Conservation (phyloP, 1,284 basidiomycete genomes). For the Trichosporon coremiiforme region DNA sequence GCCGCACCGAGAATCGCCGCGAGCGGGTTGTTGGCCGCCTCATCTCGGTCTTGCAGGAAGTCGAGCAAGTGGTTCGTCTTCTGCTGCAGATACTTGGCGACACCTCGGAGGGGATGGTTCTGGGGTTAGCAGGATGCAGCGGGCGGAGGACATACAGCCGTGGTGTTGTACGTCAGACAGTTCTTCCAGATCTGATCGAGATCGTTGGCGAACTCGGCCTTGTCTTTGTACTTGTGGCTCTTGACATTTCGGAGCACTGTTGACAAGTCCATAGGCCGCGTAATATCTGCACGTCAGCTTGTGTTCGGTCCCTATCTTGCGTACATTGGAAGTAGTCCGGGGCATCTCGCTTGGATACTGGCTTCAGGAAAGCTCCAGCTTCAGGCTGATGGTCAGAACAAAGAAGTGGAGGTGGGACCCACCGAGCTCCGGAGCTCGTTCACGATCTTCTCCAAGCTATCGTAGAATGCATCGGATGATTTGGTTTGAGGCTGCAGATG, state of each 20-base stretch:
- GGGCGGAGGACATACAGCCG: conserved; percentile 65
- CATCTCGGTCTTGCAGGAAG: conserved; percentile 84
- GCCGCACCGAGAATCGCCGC: conserved; percentile 25
- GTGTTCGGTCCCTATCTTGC: background rate
- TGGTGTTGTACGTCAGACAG: conserved; percentile 87
- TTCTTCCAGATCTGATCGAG: conserved; percentile 96
- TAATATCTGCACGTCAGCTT: conserved; percentile 65
- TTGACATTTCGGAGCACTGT: conserved; percentile 93
- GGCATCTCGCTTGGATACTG: conserved; percentile 80
- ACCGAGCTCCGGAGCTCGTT: conserved; percentile 79
- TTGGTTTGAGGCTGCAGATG: conserved; percentile 58
- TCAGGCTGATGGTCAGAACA: conserved; percentile 64
- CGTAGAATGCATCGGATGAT: conserved; percentile 84
- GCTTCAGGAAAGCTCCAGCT: conserved; percentile 83
- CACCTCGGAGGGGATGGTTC: conserved; percentile 77
- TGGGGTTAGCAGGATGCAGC: conserved; percentile 34
- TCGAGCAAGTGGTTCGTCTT: conserved; percentile 82
- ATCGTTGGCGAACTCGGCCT: conserved; percentile 89
- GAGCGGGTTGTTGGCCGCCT: conserved; percentile 59
- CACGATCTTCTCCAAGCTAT: conserved; percentile 82
- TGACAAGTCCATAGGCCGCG: conserved; percentile 89
- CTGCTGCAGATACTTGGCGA: conserved; percentile 69
- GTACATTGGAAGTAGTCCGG: conserved; percentile 85
- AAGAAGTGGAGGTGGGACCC: conserved; percentile 44
- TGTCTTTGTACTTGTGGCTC: conserved; percentile 84